These are phyloP conservation scores for Leucaena leucocephala DNA, from an alignment of 306 rosid species.

Conservation along the genomic window DNA sequence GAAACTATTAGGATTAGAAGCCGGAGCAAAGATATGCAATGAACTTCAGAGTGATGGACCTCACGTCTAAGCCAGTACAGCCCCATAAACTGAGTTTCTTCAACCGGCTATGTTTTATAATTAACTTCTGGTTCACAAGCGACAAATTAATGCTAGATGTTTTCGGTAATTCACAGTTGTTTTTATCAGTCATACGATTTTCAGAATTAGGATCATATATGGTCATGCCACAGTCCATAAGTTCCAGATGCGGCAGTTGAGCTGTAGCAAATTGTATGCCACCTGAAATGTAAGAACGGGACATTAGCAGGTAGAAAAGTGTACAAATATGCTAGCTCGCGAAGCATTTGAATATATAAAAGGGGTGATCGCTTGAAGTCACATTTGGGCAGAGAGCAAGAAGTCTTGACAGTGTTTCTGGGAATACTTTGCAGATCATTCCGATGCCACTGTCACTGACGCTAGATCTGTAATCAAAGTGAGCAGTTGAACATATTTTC, in stretches of 20 bases:
- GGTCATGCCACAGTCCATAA: constrained; percentile 98
- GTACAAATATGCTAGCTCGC: constrained; percentile 15
- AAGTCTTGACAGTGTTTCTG: constrained; percentile 78
- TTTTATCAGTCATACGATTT: constrained; percentile 44
- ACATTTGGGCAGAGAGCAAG: constrained; percentile 96
- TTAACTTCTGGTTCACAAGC: constrained; percentile 75
- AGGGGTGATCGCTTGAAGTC: constrained; percentile 74
- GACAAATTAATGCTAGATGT: constrained; percentile 52
- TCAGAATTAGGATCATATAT: constrained; percentile 70
- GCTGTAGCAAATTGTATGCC: constrained; percentile 96
- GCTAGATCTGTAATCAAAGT: constrained; percentile 73
- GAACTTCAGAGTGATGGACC: constrained; percentile 38
- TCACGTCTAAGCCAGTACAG: constrained; percentile 90
- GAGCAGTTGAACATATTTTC: constrained; percentile 26
- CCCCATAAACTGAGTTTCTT: constrained; percentile 98
- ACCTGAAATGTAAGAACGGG: constrained; percentile 54
- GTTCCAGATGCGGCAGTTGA: constrained; percentile 88
- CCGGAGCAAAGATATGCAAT: constrained; percentile 8
- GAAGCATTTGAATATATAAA: constrained; percentile 18
- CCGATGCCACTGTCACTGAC: constrained; percentile 92
- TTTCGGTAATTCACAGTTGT: constrained; percentile 41
- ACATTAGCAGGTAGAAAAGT: constrained; percentile 32
- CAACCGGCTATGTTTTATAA: constrained; percentile 76
- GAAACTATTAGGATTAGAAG: constrained; percentile 40
- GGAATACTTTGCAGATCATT: constrained; percentile 88